Evolutionary conservation across 257 asterid genomes (phyloP).

Genomic region (Ilex aquifolium): DNA sequence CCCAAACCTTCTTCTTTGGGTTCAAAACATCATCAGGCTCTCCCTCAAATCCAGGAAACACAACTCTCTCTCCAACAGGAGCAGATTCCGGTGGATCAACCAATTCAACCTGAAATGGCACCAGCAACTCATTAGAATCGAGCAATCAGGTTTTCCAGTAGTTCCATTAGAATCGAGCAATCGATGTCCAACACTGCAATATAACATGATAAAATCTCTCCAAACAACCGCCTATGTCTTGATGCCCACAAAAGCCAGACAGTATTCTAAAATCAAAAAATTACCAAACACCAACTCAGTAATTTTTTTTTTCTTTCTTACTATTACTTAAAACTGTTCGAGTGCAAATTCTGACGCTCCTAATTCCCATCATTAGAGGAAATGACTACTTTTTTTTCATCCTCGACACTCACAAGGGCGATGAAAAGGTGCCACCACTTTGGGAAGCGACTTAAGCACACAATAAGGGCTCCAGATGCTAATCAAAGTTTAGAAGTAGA

Average conservation of each 20-base stretch:
- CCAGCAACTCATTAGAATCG: not conserved
- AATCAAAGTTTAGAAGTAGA: not conserved
- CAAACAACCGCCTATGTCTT: not conserved
- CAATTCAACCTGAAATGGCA: conserved; percentile 61
- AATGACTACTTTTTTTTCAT: too few species aligned
- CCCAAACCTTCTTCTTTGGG: conserved; percentile 95
- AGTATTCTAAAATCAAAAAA: not conserved
- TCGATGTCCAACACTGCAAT: not conserved
- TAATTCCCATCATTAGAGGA: not conserved
- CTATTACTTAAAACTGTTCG: not conserved
- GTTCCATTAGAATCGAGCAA: not conserved
- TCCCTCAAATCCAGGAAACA: conserved; percentile 62
- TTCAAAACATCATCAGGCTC: conserved; percentile 65
- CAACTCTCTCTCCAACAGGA: conserved; percentile 69
- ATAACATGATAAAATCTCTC: not conserved
- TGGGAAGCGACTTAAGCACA: not conserved
- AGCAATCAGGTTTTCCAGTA: not conserved
- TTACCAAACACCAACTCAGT: too few species aligned
- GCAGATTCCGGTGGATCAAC: conserved; percentile 85
- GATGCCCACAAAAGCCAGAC: not conserved
- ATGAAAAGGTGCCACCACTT: not conserved
- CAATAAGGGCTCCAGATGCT: not conserved
- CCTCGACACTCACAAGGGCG: not conserved
- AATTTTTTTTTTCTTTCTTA: too few species aligned
- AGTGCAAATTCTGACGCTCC: not conserved